Conservation (phyloP, 2,329 filamentous ascomycete species). For the Calonectria naviculata region DNA sequence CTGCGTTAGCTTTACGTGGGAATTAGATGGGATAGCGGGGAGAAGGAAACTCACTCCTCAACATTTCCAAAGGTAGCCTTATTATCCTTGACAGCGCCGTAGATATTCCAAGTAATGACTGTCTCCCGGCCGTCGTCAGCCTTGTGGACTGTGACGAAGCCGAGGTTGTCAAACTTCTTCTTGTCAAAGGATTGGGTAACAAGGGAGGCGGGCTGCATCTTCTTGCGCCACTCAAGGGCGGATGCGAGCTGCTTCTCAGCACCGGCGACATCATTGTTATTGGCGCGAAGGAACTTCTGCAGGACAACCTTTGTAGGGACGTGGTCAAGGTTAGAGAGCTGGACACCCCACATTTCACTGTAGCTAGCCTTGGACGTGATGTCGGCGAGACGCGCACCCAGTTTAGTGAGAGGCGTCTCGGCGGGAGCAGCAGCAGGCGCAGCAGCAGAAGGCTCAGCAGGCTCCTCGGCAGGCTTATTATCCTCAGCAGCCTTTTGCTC, state of each 20-base stretch:
- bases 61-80: slow-evolving; percentile 87
- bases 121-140: slow-evolving; percentile 66
- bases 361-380: slow-evolving; percentile 70
- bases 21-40: neutral
- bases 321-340: slow-evolving; percentile 67
- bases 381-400: slow-evolving; percentile 68
- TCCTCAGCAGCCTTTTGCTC: slow-evolving; percentile 24
- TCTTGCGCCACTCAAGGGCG: slow-evolving; percentile 86
- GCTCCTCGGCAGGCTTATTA: slow-evolving; percentile 27
- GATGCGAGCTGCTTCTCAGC: slow-evolving; percentile 82
- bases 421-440: slow-evolving; percentile 16
- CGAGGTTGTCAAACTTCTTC: slow-evolving; percentile 80
- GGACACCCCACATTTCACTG: slow-evolving; percentile 88
- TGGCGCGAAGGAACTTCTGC: slow-evolving; percentile 94
- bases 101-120: slow-evolving; percentile 92
- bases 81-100: slow-evolving; percentile 85
- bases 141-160: slow-evolving; percentile 81
- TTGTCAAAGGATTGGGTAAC: slow-evolving; percentile 72
- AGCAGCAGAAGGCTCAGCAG: slow-evolving; percentile 18
- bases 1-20: slow-evolving; percentile 19
- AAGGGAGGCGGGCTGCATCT: slow-evolving; percentile 76
- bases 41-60: slow-evolving; percentile 71
- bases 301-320: slow-evolving; percentile 85
- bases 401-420: slow-evolving; percentile 60
- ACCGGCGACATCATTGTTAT: slow-evolving; percentile 78